Evolutionary conservation across 1,284 basidiomycete genomes (phyloP), one percentile per base, ranked within the genome.

Genomic region (Golubevia sp.): DNA sequence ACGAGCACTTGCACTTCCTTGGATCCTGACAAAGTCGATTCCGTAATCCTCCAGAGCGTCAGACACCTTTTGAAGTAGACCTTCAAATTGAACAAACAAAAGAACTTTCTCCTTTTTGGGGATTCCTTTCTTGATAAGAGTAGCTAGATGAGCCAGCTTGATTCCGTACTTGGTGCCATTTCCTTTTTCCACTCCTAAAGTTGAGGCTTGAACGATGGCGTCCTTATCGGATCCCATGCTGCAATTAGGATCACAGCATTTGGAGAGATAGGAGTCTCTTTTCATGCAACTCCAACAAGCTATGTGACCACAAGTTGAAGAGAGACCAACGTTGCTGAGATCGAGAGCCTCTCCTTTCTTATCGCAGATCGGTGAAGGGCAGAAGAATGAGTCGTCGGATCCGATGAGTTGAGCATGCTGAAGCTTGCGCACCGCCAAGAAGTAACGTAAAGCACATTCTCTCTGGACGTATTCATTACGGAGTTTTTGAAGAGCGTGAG

Each of bases 51-150:
- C 85, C 65, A 97, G 88, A 0, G 93, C 92, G 65, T 94, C 91
- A 4, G 89, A 89, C 48, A 97, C 92, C 84, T 96, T 97, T 78
- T 89, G 89, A 87, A 91, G 92, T 66, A 97, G 87, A 83, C 97
- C 95, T 7, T 90, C 90, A 87, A 96, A 97, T 77, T 97, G 94
- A 13, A 96, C 91, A 84, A 97, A 97, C 59, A 97, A 89, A 49
- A 97, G 88, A 13, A 95, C 88, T 2, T 93, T 90, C 71, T 97
- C 93, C 15, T 90, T 86, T 70, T 88, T 87, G 1, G 91, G 89
- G 24, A 95, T 88, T 48, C 86, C 83, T 59, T 88, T 87, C 89
- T 90, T 90, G 85, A 97, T 91, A 67, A 97, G 85, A 30, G 91
- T 86, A 30, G 96, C 89, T 58, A 95, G 89, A 73, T 88, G 89